Percentiles rank a stretch among this genome's conserved stretches.
Evolutionary conservation across 225 moss, liverwort and hornwort genomes (phyloP).

Genomic region (Marchantia paleacea): DNA sequence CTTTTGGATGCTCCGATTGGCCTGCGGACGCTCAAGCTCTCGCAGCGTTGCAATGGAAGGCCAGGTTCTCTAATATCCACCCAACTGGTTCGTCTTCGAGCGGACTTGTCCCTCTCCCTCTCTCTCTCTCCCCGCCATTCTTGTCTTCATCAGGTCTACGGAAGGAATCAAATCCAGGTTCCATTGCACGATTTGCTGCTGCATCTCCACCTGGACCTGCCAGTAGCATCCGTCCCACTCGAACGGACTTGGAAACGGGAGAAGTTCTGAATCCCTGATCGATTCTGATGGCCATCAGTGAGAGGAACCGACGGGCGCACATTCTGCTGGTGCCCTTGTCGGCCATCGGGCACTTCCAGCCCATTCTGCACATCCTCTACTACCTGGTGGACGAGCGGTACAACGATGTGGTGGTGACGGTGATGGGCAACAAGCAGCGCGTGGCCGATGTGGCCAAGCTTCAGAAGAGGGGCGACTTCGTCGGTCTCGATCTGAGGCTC

Average conservation of each 20-base stretch:
- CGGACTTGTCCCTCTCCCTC: too few relatives aligned
- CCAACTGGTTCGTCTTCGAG: background rate
- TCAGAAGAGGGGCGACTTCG: slow-evolving; percentile 32
- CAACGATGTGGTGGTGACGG: slow-evolving; percentile 31
- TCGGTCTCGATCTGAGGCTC: slow-evolving; percentile 22
- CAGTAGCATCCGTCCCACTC: background rate
- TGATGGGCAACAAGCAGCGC: slow-evolving; percentile 21
- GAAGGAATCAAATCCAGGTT: too few relatives aligned
- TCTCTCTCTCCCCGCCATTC: too few relatives aligned
- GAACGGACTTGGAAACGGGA: too few relatives aligned
- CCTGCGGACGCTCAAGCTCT: background rate
- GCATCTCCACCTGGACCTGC: too few relatives aligned
- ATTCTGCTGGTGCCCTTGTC: slow-evolving; percentile 36
- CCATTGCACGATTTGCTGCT: too few relatives aligned
- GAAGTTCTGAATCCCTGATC: too few relatives aligned
- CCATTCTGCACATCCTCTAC: slow-evolving; percentile 34
- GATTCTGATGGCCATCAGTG: slow-evolving; percentile 8
- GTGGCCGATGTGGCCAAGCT: slow-evolving; percentile 24
- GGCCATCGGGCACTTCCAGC: slow-evolving; percentile 27
- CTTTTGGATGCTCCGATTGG: background rate
- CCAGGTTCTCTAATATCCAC: background rate
- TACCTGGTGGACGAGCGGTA: slow-evolving; percentile 20
- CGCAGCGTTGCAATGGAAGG: background rate
- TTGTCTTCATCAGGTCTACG: too few relatives aligned
- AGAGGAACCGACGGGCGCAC: slow-evolving; percentile 21